phyloP scores from a whole-genome alignment of 176 grass and related monocot species.

The Puccinellia tenuiflora region DNA sequence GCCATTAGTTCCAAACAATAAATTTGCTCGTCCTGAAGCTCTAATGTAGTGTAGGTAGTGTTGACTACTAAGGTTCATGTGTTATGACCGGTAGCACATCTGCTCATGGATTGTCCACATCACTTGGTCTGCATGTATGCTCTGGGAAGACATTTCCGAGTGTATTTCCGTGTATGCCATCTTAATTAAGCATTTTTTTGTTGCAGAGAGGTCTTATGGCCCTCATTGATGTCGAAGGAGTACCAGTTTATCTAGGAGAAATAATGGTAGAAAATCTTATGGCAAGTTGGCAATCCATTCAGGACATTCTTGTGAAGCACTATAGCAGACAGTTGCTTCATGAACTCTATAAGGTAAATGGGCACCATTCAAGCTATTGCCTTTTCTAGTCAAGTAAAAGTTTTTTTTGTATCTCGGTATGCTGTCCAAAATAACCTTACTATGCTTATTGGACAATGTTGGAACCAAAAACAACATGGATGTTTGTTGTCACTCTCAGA shows the following conservation, averaged over 20 bases:
- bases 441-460: not conserved
- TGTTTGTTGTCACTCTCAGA: not conserved
- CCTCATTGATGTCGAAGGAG: constrained; percentile 95
- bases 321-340: constrained; percentile 93
- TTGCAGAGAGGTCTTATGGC: constrained; percentile 97
- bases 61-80: not conserved
- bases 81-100: not conserved
- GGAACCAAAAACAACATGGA: not conserved
- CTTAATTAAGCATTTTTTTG: constrained; percentile 25
- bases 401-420: not conserved
- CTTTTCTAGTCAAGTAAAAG: constrained; percentile 9
- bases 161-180: not conserved
- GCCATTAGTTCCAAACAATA: not conserved
- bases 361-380: constrained; percentile 4
- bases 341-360: constrained; percentile 93
- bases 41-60: not conserved
- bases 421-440: constrained; percentile 22
- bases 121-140: not conserved
- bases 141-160: not conserved
- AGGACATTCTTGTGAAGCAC: constrained; percentile 82
- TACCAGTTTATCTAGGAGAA: constrained; percentile 81
- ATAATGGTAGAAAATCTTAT: constrained; percentile 85
- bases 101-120: constrained; percentile 1
- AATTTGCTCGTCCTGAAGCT: not conserved
- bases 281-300: constrained; percentile 90